phyloP scores from a whole-genome alignment of 176 grass and related monocot genomes.

The Avena insularis region DNA sequence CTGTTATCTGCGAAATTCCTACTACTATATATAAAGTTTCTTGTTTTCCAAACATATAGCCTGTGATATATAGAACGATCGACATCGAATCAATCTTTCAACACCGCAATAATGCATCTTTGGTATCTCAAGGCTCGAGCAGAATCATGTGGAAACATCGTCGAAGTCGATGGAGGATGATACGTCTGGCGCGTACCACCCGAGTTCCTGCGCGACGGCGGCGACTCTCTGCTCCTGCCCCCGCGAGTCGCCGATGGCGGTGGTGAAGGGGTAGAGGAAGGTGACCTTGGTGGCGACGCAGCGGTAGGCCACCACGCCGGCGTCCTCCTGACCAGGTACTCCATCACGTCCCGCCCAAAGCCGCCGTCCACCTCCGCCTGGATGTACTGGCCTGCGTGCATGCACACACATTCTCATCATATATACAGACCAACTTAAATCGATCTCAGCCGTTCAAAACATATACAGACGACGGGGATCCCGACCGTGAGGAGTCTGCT shows the following conservation, averaged over 20 bases:
- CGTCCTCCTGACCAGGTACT: slow-evolving; percentile 76
- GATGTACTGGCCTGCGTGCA: slow-evolving; percentile 71
- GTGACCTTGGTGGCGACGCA: slow-evolving; percentile 82
- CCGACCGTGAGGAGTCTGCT: slow-evolving; percentile 62
- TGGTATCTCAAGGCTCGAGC: neutral
- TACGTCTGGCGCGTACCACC: slow-evolving; percentile 82
- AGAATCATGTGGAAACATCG: neutral
- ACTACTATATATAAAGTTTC: neutral
- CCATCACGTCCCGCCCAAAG: slow-evolving; percentile 79
- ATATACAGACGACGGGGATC: neutral
- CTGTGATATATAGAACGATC: neutral
- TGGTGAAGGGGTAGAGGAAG: slow-evolving; percentile 95
- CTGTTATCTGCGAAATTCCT: neutral
- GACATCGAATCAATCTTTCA: neutral
- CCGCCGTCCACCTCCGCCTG: slow-evolving; percentile 76
- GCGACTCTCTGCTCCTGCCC: slow-evolving; percentile 74
- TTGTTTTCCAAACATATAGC: neutral
- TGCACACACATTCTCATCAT: neutral
- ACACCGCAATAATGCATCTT: neutral
- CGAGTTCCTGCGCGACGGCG: slow-evolving; percentile 69
- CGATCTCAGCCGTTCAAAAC: neutral
- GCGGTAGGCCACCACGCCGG: slow-evolving; percentile 69
- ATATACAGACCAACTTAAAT: neutral
- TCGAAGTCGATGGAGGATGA: slow-evolving; percentile 54
- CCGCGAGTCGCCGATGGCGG: slow-evolving; percentile 76